phyloP scores from a whole-genome alignment of 1,284 basidiomycete genomes.

The Trametes polyzona region DNA sequence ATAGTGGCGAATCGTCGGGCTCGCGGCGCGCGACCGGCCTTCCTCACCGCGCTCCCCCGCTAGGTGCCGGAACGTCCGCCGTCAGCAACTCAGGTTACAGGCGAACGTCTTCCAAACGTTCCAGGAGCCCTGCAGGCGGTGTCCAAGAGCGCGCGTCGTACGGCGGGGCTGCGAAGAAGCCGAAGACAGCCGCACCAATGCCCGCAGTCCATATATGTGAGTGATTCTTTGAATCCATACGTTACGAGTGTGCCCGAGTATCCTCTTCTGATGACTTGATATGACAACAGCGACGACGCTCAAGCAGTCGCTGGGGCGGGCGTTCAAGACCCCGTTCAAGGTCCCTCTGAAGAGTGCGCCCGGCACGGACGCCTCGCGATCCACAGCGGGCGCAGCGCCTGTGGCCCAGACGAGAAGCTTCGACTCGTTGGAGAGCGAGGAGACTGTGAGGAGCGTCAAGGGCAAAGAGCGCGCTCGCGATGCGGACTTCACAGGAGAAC shows the following conservation, averaged over 20 bases:
- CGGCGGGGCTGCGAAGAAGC: slow-evolving; percentile 9
- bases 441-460: neutral
- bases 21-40: neutral
- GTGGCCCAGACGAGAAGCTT: no score
- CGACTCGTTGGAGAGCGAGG: neutral
- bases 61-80: neutral
- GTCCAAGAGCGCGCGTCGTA: neutral
- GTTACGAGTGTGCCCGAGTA: no score
- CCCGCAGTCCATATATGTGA: slow-evolving; percentile 29
- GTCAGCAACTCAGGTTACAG: neutral
- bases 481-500: neutral
- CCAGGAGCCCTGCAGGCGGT: neutral
- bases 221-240: slow-evolving; percentile 44
- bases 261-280: neutral
- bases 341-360: slow-evolving; percentile 11
- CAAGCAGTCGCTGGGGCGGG: slow-evolving; percentile 58
- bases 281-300: slow-evolving; percentile 40
- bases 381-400: neutral
- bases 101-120: slow-evolving; percentile 15
- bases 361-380: slow-evolving; percentile 1
- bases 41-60: neutral
- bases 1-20: neutral
- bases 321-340: slow-evolving; percentile 42
- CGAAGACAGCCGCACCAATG: slow-evolving; percentile 7
- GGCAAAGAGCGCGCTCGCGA: slow-evolving; percentile 2